Base-by-base conservation (phyloP, 257 asterid genomes). In the Agastache rugosa region DNA sequence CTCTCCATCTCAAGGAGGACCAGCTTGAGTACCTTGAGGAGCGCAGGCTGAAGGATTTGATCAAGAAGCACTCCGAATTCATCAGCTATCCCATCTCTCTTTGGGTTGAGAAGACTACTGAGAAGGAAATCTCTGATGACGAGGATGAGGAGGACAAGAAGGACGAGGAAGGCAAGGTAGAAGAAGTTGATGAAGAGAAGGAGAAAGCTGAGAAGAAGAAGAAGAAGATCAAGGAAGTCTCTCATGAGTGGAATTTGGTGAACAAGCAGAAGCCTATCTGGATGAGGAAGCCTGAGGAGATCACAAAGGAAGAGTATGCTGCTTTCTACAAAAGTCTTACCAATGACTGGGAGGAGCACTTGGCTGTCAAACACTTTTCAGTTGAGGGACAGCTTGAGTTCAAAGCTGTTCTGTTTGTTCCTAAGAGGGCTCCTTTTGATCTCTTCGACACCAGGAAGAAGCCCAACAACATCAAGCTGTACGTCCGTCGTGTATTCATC, bases 1-100 rank as follows among this genome's bases (percentile, higher is more conserved):
- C 82, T 23, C 87, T 88, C 44, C 73, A 25, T 51, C 89, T 88
- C n/a, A 88, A 88, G 66, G 91, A 88, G 77, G 93, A 88, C 61
- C 93, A 88, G 83, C 91, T 88, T 15, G 93, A 88, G 75, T 88
- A 88, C 72, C 88, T 86, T 0, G 93, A 88, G 81, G 93, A 88
- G 75, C 88, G 91, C 27, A 79, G 89, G 72, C 76, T 88, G 51
- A 86, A 86, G 86, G 93, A 88, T 74, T 77, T 88, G 85, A 23
- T 88, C 11, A 86, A 88, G 88, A 88, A 88, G 84, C 93, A 88
- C 73, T 86, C 93, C 7, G 89, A 88, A 53, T 88, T 88, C 79
- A 86, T 88, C 53, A 88, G 93, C 77, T 86, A 88, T 77, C 91
- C 88, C 5, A 88, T 88, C 73, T 88, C 88, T 22, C 81, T 86